phyloP scores from a whole-genome alignment of 108 stramenopile species.

The Cyclotella baltica region DNA sequence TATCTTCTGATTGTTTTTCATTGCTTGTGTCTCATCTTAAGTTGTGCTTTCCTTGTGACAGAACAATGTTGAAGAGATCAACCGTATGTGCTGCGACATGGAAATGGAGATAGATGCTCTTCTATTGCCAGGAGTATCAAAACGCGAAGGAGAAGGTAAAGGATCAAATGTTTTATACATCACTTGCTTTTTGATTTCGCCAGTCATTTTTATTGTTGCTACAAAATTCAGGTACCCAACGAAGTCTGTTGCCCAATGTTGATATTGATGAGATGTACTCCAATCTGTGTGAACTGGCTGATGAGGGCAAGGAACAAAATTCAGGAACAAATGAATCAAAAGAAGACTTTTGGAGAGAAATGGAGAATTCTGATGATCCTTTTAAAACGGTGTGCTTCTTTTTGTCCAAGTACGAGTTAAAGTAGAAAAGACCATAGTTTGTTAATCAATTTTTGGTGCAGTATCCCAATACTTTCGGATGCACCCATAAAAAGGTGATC shows the following conservation, averaged over 20 bases:
- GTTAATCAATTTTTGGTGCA: too few species aligned
- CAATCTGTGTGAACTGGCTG: constrained; percentile 56
- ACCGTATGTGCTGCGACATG: constrained; percentile 78
- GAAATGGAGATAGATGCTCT: constrained; percentile 77
- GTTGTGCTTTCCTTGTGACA: background rate
- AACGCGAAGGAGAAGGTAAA: constrained; percentile 2
- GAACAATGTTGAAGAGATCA: constrained; percentile 78
- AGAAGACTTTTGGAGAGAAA: constrained; percentile 89
- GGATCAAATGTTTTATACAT: background rate
- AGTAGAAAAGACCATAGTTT: too few species aligned
- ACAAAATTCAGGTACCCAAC: constrained; percentile 1
- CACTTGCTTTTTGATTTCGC: constrained; percentile 12
- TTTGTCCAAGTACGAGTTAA: too few species aligned
- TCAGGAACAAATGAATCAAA: constrained; percentile 1
- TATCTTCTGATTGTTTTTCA: background rate
- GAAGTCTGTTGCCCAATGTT: constrained; percentile 40
- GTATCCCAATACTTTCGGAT: too few species aligned
- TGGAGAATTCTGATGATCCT: constrained; percentile 76
- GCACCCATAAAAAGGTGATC: too few species aligned
- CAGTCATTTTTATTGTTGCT: background rate
- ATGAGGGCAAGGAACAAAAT: constrained; percentile 18
- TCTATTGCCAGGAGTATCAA: constrained; percentile 24
- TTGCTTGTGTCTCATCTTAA: background rate
- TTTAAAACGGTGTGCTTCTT: constrained; percentile 78
- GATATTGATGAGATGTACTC: constrained; percentile 82